Base-by-base conservation (phyloP, 768 basidiomycete species). In the Rossbeevera mucosa region DNA sequence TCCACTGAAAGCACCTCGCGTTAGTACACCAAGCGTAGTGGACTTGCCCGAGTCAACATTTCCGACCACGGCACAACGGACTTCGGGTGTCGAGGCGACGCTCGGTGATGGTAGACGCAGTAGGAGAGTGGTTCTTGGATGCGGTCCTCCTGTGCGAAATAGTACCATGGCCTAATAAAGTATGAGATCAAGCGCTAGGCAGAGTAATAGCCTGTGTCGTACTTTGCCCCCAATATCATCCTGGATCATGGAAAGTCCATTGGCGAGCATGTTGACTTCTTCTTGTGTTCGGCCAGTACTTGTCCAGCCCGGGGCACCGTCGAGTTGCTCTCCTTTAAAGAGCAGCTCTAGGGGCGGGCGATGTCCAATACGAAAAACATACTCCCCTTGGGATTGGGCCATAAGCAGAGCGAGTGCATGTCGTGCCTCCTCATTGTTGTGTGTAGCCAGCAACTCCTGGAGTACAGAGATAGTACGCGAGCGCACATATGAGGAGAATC, bases 41-140 rank as follows among this genome's bases (percentile, higher is more conserved):
- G 89, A 92, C 69, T 98, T 98, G 0, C 95, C 95, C 50, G 90
- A 88, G 64, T 91, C 88, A 25, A 94, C 91, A 64, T 96, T 98
- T 4, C 96, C 96, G 5, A 97, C 91, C 2, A 96, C 94, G 0
- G 95, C 94, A 60, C 94, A 92, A 28, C 96, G 81, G 2, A 96
- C 92, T 71, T 99, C 95, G 7, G 90, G 86, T n/a, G 85, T 88
- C 33, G 82, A 69, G 20, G 87, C 81, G 2, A 91, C 83, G 61
- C 77, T 85, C 4, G 80, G 80, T 36, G 90, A 86, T 52, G 88
- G 91, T 53, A 93, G 68, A 54, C 91, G 81, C 51, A 92, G 67
- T 24, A 93, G 71, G 16, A 88, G 67, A 11, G 81, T 75, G 22
- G 75, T 72, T 52, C 87, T 77, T 29, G 84, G 78, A 64, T 80